A percentile compares a stretch with the other conserved stretches of the same genome.
These are phyloP conservation scores for Podila clonocystis DNA, from an alignment of 192 early-diverging fungal species.

Conservation along the genomic window DNA sequence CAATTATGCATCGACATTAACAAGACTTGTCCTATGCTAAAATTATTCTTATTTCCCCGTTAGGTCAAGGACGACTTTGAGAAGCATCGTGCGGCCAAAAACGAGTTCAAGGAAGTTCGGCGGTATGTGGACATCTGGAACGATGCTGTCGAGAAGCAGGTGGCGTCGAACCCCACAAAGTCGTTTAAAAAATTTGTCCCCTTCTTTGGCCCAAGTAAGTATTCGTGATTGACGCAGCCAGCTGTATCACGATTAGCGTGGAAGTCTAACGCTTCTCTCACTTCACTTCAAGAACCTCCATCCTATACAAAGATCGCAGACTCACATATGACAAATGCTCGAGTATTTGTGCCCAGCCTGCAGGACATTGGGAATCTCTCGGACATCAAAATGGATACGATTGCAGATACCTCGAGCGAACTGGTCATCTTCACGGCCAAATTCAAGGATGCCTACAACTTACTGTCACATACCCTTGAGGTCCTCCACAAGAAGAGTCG, in stretches of 20 bases:
- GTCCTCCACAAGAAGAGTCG: conserved; percentile 25
- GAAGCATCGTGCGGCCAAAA: conserved; percentile 37
- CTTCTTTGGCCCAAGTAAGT: conserved; percentile 36
- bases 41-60: neutral
- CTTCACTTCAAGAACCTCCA: conserved; percentile 20
- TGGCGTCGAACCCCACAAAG: conserved; percentile 40
- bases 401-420: conserved; percentile 31
- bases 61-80: conserved; percentile 46
- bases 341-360: conserved; percentile 22
- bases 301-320: conserved; percentile 42
- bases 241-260: too few relatives aligned
- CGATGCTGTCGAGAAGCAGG: conserved; percentile 43
- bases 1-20: neutral
- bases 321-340: conserved; percentile 33
- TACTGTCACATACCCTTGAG: conserved; percentile 30
- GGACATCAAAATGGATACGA: conserved; percentile 45
- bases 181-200: conserved; percentile 47
- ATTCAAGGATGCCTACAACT: conserved; percentile 42
- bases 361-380: conserved; percentile 38
- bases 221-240: neutral
- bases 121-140: conserved; percentile 52
- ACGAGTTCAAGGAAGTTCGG: conserved; percentile 34
- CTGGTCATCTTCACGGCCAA: conserved; percentile 41
- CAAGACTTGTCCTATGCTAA: neutral
- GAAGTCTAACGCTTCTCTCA: neutral